Conservation (phyloP, 306 rosid species). For the Trifolium dubium region DNA sequence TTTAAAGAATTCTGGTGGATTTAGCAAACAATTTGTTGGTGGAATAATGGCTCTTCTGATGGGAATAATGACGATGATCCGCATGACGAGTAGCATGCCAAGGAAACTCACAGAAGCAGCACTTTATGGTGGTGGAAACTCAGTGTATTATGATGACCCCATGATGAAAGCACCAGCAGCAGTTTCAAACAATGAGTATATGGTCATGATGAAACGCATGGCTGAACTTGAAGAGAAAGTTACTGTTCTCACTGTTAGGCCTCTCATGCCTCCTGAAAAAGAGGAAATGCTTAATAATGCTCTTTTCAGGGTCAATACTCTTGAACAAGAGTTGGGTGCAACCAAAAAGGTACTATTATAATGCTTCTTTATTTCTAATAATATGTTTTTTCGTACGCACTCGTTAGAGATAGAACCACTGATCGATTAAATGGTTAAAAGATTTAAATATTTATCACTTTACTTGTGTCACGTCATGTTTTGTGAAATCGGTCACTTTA, state of each 20-base stretch:
- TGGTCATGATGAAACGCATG: slow-evolving; percentile 79
- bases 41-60: slow-evolving; percentile 75
- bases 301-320: slow-evolving; percentile 54
- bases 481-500: too few species aligned
- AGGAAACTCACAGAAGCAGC: slow-evolving; percentile 71
- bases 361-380: too few species aligned
- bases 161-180: slow-evolving; percentile 36
- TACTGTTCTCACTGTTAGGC: slow-evolving; percentile 49
- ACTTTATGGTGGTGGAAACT: slow-evolving; percentile 59
- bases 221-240: slow-evolving; percentile 84
- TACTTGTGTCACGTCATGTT: too few species aligned
- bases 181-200: slow-evolving; percentile 57
- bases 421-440: too few species aligned
- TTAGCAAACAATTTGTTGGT: slow-evolving; percentile 53
- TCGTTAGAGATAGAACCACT: too few species aligned
- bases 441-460: too few species aligned
- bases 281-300: slow-evolving; percentile 76
- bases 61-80: slow-evolving; percentile 76
- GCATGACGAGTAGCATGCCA: slow-evolving; percentile 74
- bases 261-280: slow-evolving; percentile 76
- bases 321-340: slow-evolving; percentile 67
- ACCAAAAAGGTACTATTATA: slow-evolving; percentile 89
- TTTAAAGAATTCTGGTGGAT: slow-evolving; percentile 49
- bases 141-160: slow-evolving; percentile 57
- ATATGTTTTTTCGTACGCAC: too few species aligned